Base-by-base conservation (phyloP, 306 rosid genomes). In the Sophora flavescens region DNA sequence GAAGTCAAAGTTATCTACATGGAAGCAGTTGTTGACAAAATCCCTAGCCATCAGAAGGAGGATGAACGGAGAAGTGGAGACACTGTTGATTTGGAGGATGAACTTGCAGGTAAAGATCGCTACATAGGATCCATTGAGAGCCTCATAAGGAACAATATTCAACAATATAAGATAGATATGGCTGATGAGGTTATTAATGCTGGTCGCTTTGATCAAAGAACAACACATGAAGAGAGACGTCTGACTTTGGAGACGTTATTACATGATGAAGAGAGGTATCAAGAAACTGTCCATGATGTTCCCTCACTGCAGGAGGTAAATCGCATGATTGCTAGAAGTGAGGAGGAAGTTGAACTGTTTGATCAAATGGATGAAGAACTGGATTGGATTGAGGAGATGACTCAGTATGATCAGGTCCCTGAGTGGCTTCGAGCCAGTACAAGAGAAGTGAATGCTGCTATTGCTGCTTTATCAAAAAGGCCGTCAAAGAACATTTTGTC, bases 141-240 rank as follows among this genome's bases (percentile, higher is more conserved):
- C 88, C 97, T 96, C 64, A 96, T 96, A 72, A 89, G 99, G 85
- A 96, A 82, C 78, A 96, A 96, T 78, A 96, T 96, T 84, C 99
- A 96, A 64, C 99, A 96, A 38, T 96, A 96, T 80, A 96, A 96
- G 88, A 96, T 96, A 71, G 98, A 93, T 73, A 96, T 96, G 99
- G 99, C 99, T 51, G 99, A 96, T 80, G 99, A 96, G 90, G 98
- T 96, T 52, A 96, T 96, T 69, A 96, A 96, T 87, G 98, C 99
- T 74, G 99, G 99, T 80, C 99, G 99, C 63, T 96, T 96, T 84
- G 99, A 96, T 85, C 99, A 96, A 81, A 88, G 99, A 84, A 96
- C 99, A 67, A 92, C 99, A 8, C 99, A 96, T 77, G 99, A 96
- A 85, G 99, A 96, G 84, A 91, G 99, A 51, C 96, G 98, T 71